Evolutionary conservation across 371 early-diverging fungal genomes (phyloP).

Genomic region (Lichtheimia ramosa): DNA sequence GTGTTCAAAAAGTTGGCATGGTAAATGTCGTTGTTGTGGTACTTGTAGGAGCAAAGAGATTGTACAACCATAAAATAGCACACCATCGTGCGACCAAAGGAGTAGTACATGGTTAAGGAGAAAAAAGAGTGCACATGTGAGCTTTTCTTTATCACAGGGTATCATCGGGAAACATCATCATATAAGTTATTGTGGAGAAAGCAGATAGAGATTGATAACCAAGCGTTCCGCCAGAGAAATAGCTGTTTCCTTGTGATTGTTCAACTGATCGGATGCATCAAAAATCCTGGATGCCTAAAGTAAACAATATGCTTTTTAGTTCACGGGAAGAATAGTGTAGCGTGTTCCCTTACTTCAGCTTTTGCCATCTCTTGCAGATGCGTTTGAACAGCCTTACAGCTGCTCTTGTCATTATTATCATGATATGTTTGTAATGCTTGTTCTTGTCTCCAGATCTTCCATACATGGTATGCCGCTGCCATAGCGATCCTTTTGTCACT

Average conservation of each 20-base stretch:
- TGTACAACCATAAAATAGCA: too few relatives aligned
- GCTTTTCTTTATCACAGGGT: too few relatives aligned
- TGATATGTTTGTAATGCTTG: slow-evolving; percentile 9
- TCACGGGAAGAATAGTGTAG: background rate
- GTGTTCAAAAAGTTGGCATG: too few relatives aligned
- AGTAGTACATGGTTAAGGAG: too few relatives aligned
- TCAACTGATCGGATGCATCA: slow-evolving; percentile 23
- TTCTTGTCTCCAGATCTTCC: slow-evolving; percentile 41
- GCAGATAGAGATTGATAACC: slow-evolving; percentile 37
- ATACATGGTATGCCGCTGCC: slow-evolving; percentile 51
- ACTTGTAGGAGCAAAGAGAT: too few relatives aligned
- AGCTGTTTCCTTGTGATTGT: slow-evolving; percentile 36
- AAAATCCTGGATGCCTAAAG: slow-evolving; percentile 16
- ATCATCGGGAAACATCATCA: too few relatives aligned
- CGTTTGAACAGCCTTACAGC: background rate
- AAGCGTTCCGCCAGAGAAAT: slow-evolving; percentile 30
- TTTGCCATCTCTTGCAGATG: slow-evolving; percentile 17
- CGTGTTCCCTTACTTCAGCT: slow-evolving; percentile 11
- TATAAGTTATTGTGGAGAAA: slow-evolving; percentile 19
- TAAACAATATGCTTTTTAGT: background rate
- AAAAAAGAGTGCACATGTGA: too few relatives aligned
- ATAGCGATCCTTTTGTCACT: slow-evolving; percentile 52
- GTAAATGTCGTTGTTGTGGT: too few relatives aligned
- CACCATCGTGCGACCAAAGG: too few relatives aligned
- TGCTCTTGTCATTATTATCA: slow-evolving; percentile 5